Evolutionary conservation across 495 filamentous ascomycete species (phyloP), one percentile per base, ranked within the genome.

Genomic region (Tuber umbilicatum): DNA sequence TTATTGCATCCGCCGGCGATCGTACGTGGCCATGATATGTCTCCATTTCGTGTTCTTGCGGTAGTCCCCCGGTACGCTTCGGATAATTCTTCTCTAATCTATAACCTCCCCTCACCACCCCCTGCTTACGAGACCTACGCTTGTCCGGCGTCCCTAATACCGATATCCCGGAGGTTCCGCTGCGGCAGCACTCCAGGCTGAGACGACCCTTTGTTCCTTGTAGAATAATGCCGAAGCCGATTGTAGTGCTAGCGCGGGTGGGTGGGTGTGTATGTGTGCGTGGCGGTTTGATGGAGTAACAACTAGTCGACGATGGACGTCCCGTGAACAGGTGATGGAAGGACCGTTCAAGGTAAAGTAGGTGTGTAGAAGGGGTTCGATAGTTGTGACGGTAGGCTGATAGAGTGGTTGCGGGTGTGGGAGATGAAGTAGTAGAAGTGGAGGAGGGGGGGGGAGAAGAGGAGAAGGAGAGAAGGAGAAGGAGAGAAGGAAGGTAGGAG

Each of bases 11-110:
- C 81, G 89, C 89, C 12, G 95, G 94, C 12, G 94, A 93, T 84
- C 94, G 91, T 78, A 99, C 94, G 80, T 91, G 89, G 68, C 95
- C 95, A 86, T 93, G 87, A 83, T 97, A 99, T 27, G 95, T 99
- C 85, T 99, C 95, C 95, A 98, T 99, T 64, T 64, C 55, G 55
- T 64, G 27, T 31, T 64, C 55, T 35, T 31, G 55, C 1, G 55
- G 55, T 19, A 64, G 55, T 35, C 27, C 55, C 55, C 55, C 55
- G 12, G 7, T 64, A 64, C 27, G 55, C 55, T 19, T 64, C 55
- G 27, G 55, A 35, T 64, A 64, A 64, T 64, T 64, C 27, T 64
- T 35, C 19, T 64, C 55, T 31, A 64, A 64, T 64, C 55, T 64
- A 64, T 64, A 35, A 35, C 55, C 55, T 64, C 55, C 55, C 55